Percentiles rank a stretch among this genome's conserved stretches.
These are phyloP conservation scores for Cardamine resedifolia DNA, from an alignment of 345 rosid genomes.

Conservation along the genomic window DNA sequence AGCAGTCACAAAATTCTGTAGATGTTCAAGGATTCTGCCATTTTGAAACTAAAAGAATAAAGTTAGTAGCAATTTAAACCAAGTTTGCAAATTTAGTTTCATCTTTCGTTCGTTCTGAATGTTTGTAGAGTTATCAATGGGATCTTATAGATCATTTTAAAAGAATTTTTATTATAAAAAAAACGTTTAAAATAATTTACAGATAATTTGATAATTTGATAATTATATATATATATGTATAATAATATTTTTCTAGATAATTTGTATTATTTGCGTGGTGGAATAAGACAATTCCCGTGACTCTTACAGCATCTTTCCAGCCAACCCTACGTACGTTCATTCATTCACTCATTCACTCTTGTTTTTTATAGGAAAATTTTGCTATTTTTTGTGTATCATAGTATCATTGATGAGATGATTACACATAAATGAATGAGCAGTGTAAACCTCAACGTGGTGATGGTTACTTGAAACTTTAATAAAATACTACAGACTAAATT, in stretches of 20 bases:
- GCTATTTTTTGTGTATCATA: not conserved
- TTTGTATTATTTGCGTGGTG: not conserved
- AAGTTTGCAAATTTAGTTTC: too few relatives aligned
- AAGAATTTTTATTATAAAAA: too few relatives aligned
- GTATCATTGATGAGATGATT: not conserved
- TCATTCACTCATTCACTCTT: not conserved
- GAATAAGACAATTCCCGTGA: constrained; percentile 12
- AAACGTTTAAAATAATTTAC: too few relatives aligned
- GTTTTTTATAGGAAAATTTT: not conserved
- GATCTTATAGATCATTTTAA: too few relatives aligned
- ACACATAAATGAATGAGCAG: not conserved
- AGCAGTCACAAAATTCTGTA: too few relatives aligned
- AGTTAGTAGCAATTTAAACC: too few relatives aligned
- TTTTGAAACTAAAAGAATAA: too few relatives aligned
- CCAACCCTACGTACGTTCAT: not conserved
- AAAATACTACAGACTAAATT: not conserved
- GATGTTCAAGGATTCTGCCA: too few relatives aligned
- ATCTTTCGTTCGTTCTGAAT: not conserved
- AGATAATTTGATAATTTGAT: not conserved
- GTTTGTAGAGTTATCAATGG: not conserved
- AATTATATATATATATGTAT: too few relatives aligned
- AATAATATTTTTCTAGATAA: not conserved
- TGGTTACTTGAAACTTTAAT: not conserved
- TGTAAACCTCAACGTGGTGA: not conserved
- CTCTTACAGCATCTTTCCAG: not conserved